Evolutionary conservation across 1,139 yeast genomes (phyloP), one percentile per base, ranked within the genome.

Genomic region (Taphrina pruni): DNA sequence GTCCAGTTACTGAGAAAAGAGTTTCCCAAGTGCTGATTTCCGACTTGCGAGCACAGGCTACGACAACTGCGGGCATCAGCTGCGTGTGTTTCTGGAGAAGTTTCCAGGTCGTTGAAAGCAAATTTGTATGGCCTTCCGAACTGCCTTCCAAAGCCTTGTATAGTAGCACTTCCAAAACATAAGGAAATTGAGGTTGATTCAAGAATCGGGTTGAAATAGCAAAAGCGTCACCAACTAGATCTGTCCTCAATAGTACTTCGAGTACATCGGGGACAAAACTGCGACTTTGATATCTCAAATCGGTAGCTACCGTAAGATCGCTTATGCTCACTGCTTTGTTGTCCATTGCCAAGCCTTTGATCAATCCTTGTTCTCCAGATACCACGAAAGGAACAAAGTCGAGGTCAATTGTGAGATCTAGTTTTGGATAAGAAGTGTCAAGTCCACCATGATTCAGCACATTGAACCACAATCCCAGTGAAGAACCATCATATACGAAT

Each of bases 31-130:
- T 84, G 66, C 84, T 83, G 32, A 84, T 81, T 74, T 88, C 94
- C 20, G 87, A 87, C 74, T 88, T 88, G 71, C 91, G 82, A 41
- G 89, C 79, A 75, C 88, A 85, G 35, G 85, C 85, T 21, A 87
- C 84, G 12, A 86, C 78, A 17, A 86, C 83, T 57, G 82, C 56
- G 5, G 61, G 62, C 39, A 58, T 39, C 46, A 56, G 50, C 11
- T 38, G 38, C n/a, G 46, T 17, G 36, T 56, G 38, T 21, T 56
- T 56, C 36, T 56, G 43, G n/a, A 56, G 60, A 8, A 56, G 60
- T n/a, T 39, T 38, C 60, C 60, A 56, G n/a, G 60, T 41, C n/a
- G 21, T 38, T 8, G 46, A 8, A 11, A 56, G 35, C 36, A 41
- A 20, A 21, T 21, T 17, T n/a, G 52, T n/a, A 9, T 62, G 38